Percentiles rank a stretch among this genome's conserved stretches.
These are phyloP conservation scores for Botrytis byssoidea DNA, from an alignment of 2,329 filamentous ascomycete species.

Conservation along the genomic window DNA sequence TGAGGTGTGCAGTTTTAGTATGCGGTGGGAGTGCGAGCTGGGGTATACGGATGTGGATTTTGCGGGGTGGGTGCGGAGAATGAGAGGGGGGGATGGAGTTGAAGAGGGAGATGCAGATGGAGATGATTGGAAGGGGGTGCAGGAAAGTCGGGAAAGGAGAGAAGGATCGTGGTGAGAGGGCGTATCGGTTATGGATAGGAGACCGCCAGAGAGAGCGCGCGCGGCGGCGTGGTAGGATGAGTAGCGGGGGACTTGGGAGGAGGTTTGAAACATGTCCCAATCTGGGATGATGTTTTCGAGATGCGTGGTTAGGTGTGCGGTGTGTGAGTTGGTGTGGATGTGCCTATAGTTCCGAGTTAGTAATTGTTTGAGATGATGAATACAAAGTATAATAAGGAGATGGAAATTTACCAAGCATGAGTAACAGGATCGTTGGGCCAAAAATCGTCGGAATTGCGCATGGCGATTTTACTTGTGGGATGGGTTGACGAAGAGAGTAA, in stretches of 20 bases:
- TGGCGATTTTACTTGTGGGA: neutral
- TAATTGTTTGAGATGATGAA: neutral
- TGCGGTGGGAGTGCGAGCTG: constrained; percentile 13
- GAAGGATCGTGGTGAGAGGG: constrained; percentile 19
- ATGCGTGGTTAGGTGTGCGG: constrained; percentile 22
- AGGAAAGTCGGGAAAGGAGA: constrained; percentile 5
- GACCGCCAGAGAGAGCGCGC: constrained; percentile 23
- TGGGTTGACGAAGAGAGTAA: constrained; percentile 18
- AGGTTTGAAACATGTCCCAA: constrained; percentile 27
- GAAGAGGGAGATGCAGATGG: too few species aligned
- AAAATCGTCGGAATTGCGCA: constrained; percentile 28
- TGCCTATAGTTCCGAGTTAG: constrained; percentile 16
- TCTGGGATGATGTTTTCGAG: constrained; percentile 21
- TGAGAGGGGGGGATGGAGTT: neutral
- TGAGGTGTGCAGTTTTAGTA: constrained; percentile 18
- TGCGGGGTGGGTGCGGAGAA: constrained; percentile 16
- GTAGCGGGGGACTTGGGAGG: constrained; percentile 11
- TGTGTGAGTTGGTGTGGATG: constrained; percentile 25
- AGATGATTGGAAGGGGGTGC: neutral
- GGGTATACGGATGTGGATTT: constrained; percentile 23
- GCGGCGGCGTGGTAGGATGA: constrained; percentile 23
- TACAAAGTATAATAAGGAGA: neutral
- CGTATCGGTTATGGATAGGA: constrained; percentile 26
- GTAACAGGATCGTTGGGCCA: constrained; percentile 24
- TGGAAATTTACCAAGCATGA: constrained; percentile 22